A percentile compares a stretch with the other conserved stretches of the same genome.
These are phyloP conservation scores for Lupinus albus DNA, from an alignment of 306 rosid species.

Conservation along the genomic window DNA sequence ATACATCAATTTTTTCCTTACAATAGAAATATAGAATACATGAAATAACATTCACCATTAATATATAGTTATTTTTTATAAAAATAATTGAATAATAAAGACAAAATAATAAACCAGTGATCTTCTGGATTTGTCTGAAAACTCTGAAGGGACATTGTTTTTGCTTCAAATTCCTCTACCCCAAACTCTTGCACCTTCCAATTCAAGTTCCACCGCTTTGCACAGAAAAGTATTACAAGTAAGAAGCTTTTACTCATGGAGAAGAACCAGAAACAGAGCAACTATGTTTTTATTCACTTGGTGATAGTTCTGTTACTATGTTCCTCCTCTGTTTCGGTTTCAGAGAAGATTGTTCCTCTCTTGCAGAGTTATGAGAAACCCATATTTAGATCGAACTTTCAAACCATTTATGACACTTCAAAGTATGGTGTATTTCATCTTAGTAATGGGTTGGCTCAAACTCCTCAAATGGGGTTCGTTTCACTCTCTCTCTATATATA, in stretches of 20 bases:
- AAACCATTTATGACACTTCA: constrained; percentile 71
- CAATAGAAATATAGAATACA: too few species aligned
- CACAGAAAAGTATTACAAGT: too few species aligned
- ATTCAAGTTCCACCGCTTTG: too few species aligned
- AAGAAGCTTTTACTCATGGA: constrained; percentile 52
- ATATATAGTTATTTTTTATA: too few species aligned
- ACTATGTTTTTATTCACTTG: constrained; percentile 20
- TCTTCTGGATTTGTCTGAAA: too few species aligned
- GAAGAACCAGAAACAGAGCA: constrained; percentile 40
- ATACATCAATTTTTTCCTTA: too few species aligned
- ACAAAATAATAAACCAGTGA: too few species aligned
- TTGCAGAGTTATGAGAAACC: constrained; percentile 55
- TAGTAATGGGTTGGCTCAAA: constrained; percentile 77
- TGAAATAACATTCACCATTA: too few species aligned
- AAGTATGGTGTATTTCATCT: constrained; percentile 73
- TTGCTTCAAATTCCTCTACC: too few species aligned
- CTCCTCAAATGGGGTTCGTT: constrained; percentile 96
- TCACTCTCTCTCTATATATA: background rate
- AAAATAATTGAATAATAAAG: too few species aligned
- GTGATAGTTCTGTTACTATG: constrained; percentile 38
- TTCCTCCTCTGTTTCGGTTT: constrained; percentile 41
- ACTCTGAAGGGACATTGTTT: too few species aligned
- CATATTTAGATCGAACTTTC: constrained; percentile 53
- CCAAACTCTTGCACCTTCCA: too few species aligned
- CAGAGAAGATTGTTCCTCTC: constrained; percentile 51